Evolutionary conservation across 768 basidiomycete genomes (phyloP).

Genomic region (Megacollybia marginata): DNA sequence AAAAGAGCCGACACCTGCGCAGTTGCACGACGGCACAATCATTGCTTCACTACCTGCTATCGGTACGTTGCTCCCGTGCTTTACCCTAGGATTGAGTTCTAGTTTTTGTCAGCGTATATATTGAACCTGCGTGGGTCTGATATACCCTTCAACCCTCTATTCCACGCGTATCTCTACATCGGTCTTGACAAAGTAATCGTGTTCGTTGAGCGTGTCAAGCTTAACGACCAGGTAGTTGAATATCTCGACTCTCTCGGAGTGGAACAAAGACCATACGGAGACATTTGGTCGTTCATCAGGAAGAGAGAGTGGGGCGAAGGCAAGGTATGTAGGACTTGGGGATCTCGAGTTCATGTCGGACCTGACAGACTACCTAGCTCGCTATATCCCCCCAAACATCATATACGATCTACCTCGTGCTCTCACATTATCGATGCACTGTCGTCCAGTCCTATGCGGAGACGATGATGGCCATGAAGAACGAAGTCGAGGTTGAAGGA

Average conservation of each 20-base stretch:
- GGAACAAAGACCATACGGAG: conserved; percentile 59
- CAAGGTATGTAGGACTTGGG: conserved; percentile 35
- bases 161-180: conserved; percentile 81
- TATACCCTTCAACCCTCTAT: conserved; percentile 88
- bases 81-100: not conserved
- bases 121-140: conserved; percentile 88
- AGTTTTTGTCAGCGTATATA: conserved; percentile 54
- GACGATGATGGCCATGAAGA: conserved; percentile 82
- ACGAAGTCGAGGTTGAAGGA: conserved; percentile 77
- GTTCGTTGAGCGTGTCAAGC: conserved; percentile 69
- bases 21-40: conserved; percentile 62
- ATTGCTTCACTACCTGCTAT: conserved; percentile 65
- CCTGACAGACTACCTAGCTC: conserved; percentile 27
- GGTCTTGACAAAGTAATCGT: conserved; percentile 53
- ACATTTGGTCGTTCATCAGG: conserved; percentile 74
- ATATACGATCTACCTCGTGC: conserved; percentile 79
- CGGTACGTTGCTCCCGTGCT: conserved; percentile 32
- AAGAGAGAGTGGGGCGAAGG: conserved; percentile 73
- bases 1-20: conserved; percentile 45
- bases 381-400: conserved; percentile 69
- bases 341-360: not conserved
- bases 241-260: conserved; percentile 56
- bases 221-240: conserved; percentile 45
- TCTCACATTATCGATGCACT: conserved; percentile 77
- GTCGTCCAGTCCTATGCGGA: conserved; percentile 65